phyloP scores from a whole-genome alignment of 805 yeast species.

The Candida endomychidarum region DNA sequence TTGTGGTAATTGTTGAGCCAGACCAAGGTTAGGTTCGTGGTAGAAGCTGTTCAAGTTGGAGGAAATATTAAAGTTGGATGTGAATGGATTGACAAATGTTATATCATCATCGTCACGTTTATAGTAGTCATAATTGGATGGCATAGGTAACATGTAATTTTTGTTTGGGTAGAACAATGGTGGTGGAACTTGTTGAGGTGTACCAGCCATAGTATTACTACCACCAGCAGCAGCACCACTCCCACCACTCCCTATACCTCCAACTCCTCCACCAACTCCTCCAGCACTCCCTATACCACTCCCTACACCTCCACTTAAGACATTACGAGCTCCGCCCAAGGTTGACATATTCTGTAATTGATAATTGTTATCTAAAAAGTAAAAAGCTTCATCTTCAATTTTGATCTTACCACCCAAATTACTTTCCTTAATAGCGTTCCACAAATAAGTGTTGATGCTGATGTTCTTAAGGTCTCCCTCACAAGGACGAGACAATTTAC shows the following conservation, averaged over 20 bases:
- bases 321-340: constrained; percentile 16
- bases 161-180: constrained; percentile 11
- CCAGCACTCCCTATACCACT: not conserved
- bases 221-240: not conserved
- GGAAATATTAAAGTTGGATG: constrained; percentile 11
- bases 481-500: constrained; percentile 57
- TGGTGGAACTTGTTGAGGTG: constrained; percentile 7
- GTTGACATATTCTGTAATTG: constrained; percentile 41
- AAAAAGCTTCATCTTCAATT: constrained; percentile 51
- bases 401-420: constrained; percentile 57
- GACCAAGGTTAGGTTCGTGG: constrained; percentile 9
- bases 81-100: constrained; percentile 12
- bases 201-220: constrained; percentile 1
- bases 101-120: constrained; percentile 11
- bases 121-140: constrained; percentile 14
- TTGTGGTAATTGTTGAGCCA: not conserved
- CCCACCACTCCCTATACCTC: not conserved
- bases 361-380: constrained; percentile 45
- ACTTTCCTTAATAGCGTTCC: constrained; percentile 57
- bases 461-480: constrained; percentile 53
- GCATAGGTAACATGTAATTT: constrained; percentile 15
- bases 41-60: constrained; percentile 14
- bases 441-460: constrained; percentile 46
- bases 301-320: too few species aligned
- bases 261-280: constrained; percentile 6